These are phyloP conservation scores for Solanum megistacrolobum DNA, from an alignment of 257 asterid genomes.

Conservation along the genomic window DNA sequence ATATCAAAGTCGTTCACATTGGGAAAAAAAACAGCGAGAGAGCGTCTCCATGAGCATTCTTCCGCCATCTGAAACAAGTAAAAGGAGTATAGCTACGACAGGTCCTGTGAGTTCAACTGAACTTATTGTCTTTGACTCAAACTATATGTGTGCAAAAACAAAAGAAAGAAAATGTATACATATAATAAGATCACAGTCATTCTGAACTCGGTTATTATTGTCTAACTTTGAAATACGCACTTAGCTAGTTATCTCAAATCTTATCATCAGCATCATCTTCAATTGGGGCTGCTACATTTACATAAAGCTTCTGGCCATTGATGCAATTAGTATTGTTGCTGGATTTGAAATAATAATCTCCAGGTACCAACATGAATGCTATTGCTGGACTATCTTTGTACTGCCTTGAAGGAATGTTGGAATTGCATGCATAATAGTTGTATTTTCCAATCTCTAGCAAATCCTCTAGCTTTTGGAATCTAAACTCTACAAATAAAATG, in stretches of 20 bases:
- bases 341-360: not conserved
- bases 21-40: not conserved
- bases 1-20: not conserved
- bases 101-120: not conserved
- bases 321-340: not conserved
- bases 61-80: not conserved
- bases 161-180: not conserved
- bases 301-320: not conserved
- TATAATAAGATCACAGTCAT: fast-evolving
- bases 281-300: not conserved
- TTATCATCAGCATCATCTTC: not conserved
- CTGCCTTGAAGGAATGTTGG: not conserved
- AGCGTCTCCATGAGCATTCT: not conserved
- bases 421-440: not conserved
- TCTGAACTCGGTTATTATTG: not conserved
- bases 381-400: not conserved
- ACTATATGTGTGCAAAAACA: not conserved
- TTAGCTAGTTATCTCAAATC: not conserved
- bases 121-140: not conserved
- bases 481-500: not conserved
- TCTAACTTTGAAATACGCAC: not conserved
- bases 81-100: not conserved
- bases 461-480: not conserved
- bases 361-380: not conserved
- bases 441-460: not conserved